Evolutionary conservation across 495 filamentous ascomycete species (phyloP).

Genomic region (Pseudoneurospora amorphoporcata): DNA sequence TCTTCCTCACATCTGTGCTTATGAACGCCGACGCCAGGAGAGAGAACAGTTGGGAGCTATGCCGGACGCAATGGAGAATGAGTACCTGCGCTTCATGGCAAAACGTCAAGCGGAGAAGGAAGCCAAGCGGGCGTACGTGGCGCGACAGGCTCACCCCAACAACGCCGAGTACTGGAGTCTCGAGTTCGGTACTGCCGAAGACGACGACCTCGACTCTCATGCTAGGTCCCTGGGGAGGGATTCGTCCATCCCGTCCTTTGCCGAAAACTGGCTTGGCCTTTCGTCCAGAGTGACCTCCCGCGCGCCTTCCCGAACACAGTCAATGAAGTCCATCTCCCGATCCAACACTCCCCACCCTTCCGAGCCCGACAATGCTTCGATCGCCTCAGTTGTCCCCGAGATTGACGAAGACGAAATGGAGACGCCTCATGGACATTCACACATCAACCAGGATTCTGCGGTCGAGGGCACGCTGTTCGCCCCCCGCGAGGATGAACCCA

Average conservation of each 20-base stretch:
- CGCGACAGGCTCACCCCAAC: conserved; percentile 26
- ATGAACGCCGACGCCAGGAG: conserved; percentile 71
- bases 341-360: conserved; percentile 33
- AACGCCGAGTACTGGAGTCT: conserved; percentile 63
- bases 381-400: neutral
- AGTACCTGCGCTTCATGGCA: conserved; percentile 46
- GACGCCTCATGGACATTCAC: conserved; percentile 28
- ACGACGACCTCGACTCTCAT: conserved; percentile 37
- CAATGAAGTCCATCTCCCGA: conserved; percentile 33
- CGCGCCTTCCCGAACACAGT: conserved; percentile 35
- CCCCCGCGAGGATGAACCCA: conserved; percentile 49
- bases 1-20: conserved; percentile 62
- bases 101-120: conserved; percentile 48
- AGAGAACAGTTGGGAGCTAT: conserved; percentile 54
- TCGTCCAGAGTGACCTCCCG: conserved; percentile 34
- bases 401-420: conserved; percentile 34
- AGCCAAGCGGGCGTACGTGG: conserved; percentile 37
- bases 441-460: conserved; percentile 42
- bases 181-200: conserved; percentile 64
- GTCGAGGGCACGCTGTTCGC: conserved; percentile 72
- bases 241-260: conserved; percentile 10
- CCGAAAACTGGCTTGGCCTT: conserved; percentile 15
- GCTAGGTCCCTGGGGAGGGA: conserved; percentile 25
- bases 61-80: conserved; percentile 53
- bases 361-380: conserved; percentile 29